A percentile compares a stretch with the other conserved stretches of the same genome.
Evolutionary conservation across 305 asterid species (phyloP).

Genomic region (Lippia alba): DNA sequence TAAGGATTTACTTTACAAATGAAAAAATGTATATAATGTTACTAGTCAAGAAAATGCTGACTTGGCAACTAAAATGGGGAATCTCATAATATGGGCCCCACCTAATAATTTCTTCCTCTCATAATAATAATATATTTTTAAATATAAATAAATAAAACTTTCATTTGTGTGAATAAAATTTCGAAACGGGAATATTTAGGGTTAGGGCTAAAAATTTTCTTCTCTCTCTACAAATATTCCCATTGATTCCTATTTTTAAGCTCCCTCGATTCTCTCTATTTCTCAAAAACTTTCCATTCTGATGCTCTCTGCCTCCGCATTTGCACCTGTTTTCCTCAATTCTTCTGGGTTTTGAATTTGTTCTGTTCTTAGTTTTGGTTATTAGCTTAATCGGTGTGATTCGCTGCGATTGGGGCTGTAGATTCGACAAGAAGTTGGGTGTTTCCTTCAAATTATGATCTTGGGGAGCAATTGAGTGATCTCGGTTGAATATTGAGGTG

Average conservation of each 20-base stretch:
- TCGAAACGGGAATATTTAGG: conserved; percentile 46
- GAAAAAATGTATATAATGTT: background rate
- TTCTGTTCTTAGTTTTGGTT: conserved; percentile 23
- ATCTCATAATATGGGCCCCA: conserved; percentile 43
- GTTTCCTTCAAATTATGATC: conserved; percentile 31
- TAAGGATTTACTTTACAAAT: no score
- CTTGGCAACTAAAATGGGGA: conserved; percentile 40
- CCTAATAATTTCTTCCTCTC: conserved; percentile 33
- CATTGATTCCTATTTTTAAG: conserved; percentile 28
- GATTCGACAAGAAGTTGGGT: conserved; percentile 35
- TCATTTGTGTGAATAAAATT: conserved; percentile 28
- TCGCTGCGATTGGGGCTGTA: conserved; percentile 20
- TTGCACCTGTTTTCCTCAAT: conserved; percentile 9
- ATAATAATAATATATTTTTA: no score
- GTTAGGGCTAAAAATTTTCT: conserved; percentile 37
- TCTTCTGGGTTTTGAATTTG: conserved; percentile 30
- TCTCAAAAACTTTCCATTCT: conserved; percentile 30
- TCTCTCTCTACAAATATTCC: conserved; percentile 35
- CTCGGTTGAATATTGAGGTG: conserved; percentile 29
- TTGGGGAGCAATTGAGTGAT: conserved; percentile 34
- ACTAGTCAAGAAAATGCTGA: conserved; percentile 27
- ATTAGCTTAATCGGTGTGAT: conserved; percentile 22
- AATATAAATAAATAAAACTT: conserved; percentile 16
- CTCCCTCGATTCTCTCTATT: conserved; percentile 36
- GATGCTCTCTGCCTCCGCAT: conserved; percentile 37